Base-by-base conservation (phyloP, 306 rosid species). In the Lotus japonicus region DNA sequence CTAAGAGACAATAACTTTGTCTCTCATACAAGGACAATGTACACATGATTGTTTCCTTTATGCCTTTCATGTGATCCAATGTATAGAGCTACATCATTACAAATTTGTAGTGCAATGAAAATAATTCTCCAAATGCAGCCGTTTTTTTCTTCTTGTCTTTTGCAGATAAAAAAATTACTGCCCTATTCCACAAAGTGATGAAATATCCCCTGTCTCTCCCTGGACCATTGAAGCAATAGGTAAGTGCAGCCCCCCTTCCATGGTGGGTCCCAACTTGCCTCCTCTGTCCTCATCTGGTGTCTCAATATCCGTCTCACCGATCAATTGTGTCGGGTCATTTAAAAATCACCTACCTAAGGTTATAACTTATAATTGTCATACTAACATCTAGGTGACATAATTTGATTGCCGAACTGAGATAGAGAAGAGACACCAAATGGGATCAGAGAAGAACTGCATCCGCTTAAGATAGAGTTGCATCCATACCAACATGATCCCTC, bases 1-100 rank as follows among this genome's bases (percentile, higher is more conserved):
- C 13, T 9, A 63, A 58, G 43, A 63, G 73, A 71, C 83, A 44
- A n/a, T n/a, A n/a, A 64, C 14, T 63, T 82, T 80, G 85, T 77
- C 77, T 82, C 77, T 82, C 76, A 66, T 69, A 55, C 75, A 69
- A 59, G 70, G 79, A 80, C 77, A 81, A 53, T 2, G 19, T 64
- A 65, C 60, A 50, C 50, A 21, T 42, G 2, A n/a, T 54, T 38
- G 42, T 66, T 5, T 23, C 59, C 42, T 26, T 33, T 74, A 71
- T 74, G 54, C 80, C 65, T 72, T 74, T 68, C 85, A 81, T 74
- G 89, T 78, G 83, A 81, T 55, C 79, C 60, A 59, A 42, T 26
- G 7, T 17, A 19, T 46, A 8, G 19, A 45, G 28, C 36, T 31
- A 44, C 64, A 68, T 66, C 74, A 39, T 68, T 39, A 77, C 81